A percentile compares a stretch with the other conserved stretches of the same genome.
Evolutionary conservation across 495 filamentous ascomycete genomes (phyloP).

Genomic region (Trichoderma reesei): DNA sequence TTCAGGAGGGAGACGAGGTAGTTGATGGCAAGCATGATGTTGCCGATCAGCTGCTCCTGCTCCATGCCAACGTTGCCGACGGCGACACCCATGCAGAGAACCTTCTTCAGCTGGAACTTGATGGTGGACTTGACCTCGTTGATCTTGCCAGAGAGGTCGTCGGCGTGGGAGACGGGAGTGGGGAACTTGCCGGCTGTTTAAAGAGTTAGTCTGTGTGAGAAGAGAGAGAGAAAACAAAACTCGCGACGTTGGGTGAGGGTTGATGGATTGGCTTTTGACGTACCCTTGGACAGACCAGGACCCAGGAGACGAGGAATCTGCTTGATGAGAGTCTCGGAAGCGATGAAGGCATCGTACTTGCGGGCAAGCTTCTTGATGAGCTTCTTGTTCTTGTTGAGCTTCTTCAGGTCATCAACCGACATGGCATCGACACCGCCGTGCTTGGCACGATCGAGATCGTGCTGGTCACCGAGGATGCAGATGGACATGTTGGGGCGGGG

Average conservation of each 20-base stretch:
- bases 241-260: not conserved
- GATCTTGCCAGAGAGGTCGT: constrained; percentile 88
- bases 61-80: constrained; percentile 97
- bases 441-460: constrained; percentile 99
- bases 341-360: constrained; percentile 97
- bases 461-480: constrained; percentile 98
- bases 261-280: constrained; percentile 17
- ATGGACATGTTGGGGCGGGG: constrained; percentile 91
- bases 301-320: constrained; percentile 99
- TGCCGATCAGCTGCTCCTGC: constrained; percentile 88
- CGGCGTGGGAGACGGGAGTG: constrained; percentile 88
- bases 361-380: constrained; percentile 99
- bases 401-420: constrained; percentile 97
- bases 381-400: constrained; percentile 99
- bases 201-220: constrained; percentile 8
- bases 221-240: too few relatives aligned
- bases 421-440: constrained; percentile 95
- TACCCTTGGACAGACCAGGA: constrained; percentile 96
- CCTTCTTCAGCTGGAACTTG: constrained; percentile 99
- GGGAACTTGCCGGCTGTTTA: constrained; percentile 92
- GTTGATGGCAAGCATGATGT: constrained; percentile 97
- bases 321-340: constrained; percentile 94
- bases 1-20: constrained; percentile 97
- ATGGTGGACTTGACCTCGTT: constrained; percentile 99
- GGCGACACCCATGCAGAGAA: constrained; percentile 97